A percentile compares a stretch with the other conserved stretches of the same genome.
Conservation (phyloP, 352 stramenopile species). For the Phytophthora idaei region DNA sequence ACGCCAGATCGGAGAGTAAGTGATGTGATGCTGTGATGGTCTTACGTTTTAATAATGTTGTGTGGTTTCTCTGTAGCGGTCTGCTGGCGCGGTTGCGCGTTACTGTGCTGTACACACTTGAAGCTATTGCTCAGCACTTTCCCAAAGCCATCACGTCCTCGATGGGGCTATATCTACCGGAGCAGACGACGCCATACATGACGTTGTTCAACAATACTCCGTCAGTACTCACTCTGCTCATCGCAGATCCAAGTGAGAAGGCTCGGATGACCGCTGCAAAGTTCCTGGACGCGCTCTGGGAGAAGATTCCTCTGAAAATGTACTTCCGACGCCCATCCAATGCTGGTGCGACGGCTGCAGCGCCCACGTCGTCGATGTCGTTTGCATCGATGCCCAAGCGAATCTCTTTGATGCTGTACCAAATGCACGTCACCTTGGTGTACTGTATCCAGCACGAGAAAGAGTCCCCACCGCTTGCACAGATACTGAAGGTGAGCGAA, state of each 20-base stretch:
- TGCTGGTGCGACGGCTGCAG: constrained; percentile 22
- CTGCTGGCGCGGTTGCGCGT: constrained; percentile 75
- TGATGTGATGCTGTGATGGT: constrained; percentile 10
- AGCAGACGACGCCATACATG: constrained; percentile 84
- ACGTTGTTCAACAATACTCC: constrained; percentile 77
- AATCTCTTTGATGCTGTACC: constrained; percentile 84
- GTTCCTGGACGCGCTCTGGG: constrained; percentile 84
- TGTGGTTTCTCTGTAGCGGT: constrained; percentile 39
- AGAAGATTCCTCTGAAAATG: constrained; percentile 82
- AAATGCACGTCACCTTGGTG: constrained; percentile 82
- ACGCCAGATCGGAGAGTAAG: constrained; percentile 55
- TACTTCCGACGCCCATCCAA: constrained; percentile 72
- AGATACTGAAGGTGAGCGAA: constrained; percentile 72
- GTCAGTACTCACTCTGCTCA: constrained; percentile 78
- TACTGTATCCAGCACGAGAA: constrained; percentile 86
- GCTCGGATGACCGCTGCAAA: constrained; percentile 73
- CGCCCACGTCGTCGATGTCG: constrained; percentile 56
- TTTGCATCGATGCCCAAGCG: constrained; percentile 88
- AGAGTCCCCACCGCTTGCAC: constrained; percentile 55
- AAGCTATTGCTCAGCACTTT: constrained; percentile 72
- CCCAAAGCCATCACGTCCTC: constrained; percentile 77
- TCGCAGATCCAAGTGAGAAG: constrained; percentile 80
- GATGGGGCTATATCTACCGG: constrained; percentile 80
- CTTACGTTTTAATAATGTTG: constrained; percentile 6
- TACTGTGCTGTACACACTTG: constrained; percentile 73